Conservation (phyloP, 1,284 basidiomycete genomes). For the Fistulina hepatica region DNA sequence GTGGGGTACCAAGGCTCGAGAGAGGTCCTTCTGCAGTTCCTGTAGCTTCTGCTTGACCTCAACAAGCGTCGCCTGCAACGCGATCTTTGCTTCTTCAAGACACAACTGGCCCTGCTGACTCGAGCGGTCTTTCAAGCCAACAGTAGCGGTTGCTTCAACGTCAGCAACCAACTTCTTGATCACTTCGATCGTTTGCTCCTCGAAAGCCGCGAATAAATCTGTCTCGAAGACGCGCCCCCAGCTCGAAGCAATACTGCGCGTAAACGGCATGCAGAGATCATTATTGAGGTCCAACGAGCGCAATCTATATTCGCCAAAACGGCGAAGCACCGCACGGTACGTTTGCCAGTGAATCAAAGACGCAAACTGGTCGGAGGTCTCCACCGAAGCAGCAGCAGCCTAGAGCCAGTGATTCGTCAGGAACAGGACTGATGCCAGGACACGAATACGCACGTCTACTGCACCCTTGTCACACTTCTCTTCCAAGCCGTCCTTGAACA, state of each 20-base stretch:
- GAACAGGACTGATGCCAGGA: not conserved
- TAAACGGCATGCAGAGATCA: slow-evolving; percentile 47
- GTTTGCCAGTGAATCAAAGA: slow-evolving; percentile 42
- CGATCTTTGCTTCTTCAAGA: slow-evolving; percentile 39
- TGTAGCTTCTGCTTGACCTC: slow-evolving; percentile 39
- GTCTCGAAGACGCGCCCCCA: slow-evolving; percentile 52
- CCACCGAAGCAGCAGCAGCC: slow-evolving; percentile 38
- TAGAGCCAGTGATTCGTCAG: slow-evolving; percentile 14
- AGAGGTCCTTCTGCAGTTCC: slow-evolving; percentile 47
- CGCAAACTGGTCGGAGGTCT: slow-evolving; percentile 39
- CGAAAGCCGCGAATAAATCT: slow-evolving; percentile 43
- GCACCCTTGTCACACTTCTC: slow-evolving; percentile 45
- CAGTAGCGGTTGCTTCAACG: slow-evolving; percentile 38
- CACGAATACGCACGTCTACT: slow-evolving; percentile 27
- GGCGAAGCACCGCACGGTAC: slow-evolving; percentile 34
- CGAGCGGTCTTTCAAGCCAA: slow-evolving; percentile 40
- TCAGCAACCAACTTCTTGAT: slow-evolving; percentile 37
- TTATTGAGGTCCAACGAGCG: slow-evolving; percentile 51
- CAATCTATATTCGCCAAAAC: slow-evolving; percentile 42
- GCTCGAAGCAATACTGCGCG: slow-evolving; percentile 43
- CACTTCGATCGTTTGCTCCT: slow-evolving; percentile 25
- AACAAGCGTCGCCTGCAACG: slow-evolving; percentile 37
- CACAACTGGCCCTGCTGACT: slow-evolving; percentile 39
- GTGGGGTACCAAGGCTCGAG: slow-evolving; percentile 45
- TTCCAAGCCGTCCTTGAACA: slow-evolving; percentile 44